Base-by-base conservation (phyloP, 2,329 filamentous ascomycete genomes). In the Penicillium sumatraense region DNA sequence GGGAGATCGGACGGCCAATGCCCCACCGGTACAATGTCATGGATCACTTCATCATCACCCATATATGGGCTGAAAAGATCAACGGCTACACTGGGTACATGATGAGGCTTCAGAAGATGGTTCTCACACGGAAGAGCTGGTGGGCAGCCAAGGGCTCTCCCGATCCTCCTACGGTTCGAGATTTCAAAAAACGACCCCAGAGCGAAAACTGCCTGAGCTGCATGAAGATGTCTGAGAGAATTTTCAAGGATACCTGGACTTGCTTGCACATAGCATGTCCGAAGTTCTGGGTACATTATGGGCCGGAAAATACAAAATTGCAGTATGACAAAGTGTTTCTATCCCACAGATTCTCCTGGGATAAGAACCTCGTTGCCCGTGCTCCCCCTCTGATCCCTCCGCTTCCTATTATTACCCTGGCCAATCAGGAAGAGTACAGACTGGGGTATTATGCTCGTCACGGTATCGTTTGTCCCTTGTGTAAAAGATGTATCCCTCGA, bases 381-480 rank as follows among this genome's bases (percentile, higher is more conserved):
- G 20, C 18, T 1, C 10, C 29, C 20, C 71, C 67, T 4, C 66
- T 82, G 3, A 64, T 79, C 7, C 75, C 74, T 0, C 66, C 77
- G 7, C 56, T 79, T 0, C 63, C 80, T 1, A 70, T 74, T 0
- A 71, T 83, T 3, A 80, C 82, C 0, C 80, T 83, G 10, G 69
- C 76, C 8, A 84, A 82, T 53, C 87, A 84, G 64, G 77, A 18
- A 8, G 33, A 18, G 5, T 36, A 20, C 33, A 18, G 33, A 8
- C 5, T 36, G 3, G 33, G 33, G 20, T 7, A 36, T 8, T 6
- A 20, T 20, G 11, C 35, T 21, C 35, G 35, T 5, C 35, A 78
- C 48, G 89, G 89, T 0, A 83, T 91, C 44, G 83, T 89, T 2
- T 93, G 89, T 61, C 85, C 84, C 0, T 56, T 73, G 1, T 92